These are phyloP conservation scores for Byssothecium circinans DNA, from an alignment of 2,329 filamentous ascomycete species.

Conservation along the genomic window DNA sequence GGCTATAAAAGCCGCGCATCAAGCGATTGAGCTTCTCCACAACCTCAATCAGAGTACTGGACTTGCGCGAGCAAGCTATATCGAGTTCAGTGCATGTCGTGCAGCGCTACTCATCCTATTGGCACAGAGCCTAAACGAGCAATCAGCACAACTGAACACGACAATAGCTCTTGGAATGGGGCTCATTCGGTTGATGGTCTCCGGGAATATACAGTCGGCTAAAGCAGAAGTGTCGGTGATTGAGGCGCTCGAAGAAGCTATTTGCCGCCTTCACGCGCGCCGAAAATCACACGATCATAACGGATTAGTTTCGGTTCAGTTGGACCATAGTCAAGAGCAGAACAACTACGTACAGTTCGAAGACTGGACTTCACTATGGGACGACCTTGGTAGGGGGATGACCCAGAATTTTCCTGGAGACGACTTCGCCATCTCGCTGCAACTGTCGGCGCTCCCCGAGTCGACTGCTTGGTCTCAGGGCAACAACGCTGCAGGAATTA, in stretches of 20 bases:
- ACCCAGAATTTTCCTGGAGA: neutral
- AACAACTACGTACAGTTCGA: neutral
- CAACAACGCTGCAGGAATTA: neutral
- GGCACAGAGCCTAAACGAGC: conserved; percentile 8
- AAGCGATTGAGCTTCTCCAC: conserved; percentile 11
- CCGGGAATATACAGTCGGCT: neutral
- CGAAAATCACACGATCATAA: neutral
- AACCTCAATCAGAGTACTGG: conserved; percentile 13
- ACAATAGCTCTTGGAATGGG: neutral
- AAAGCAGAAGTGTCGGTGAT: neutral
- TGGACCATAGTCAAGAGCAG: neutral
- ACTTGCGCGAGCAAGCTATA: conserved; percentile 16
- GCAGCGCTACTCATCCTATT: conserved; percentile 16
- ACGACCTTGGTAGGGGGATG: neutral
- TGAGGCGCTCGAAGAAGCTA: neutral
- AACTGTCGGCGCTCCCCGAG: neutral
- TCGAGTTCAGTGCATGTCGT: conserved; percentile 16
- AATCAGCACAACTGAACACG: neutral
- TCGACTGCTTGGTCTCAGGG: neutral
- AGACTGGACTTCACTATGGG: neutral
- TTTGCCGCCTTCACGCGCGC: neutral
- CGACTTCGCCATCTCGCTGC: neutral
- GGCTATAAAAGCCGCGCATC: conserved; percentile 12
- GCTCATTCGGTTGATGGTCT: neutral
- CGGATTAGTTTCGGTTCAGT: neutral